These are phyloP conservation scores for Coemansia sp. DNA, from an alignment of 192 early-diverging fungal species.

Conservation along the genomic window DNA sequence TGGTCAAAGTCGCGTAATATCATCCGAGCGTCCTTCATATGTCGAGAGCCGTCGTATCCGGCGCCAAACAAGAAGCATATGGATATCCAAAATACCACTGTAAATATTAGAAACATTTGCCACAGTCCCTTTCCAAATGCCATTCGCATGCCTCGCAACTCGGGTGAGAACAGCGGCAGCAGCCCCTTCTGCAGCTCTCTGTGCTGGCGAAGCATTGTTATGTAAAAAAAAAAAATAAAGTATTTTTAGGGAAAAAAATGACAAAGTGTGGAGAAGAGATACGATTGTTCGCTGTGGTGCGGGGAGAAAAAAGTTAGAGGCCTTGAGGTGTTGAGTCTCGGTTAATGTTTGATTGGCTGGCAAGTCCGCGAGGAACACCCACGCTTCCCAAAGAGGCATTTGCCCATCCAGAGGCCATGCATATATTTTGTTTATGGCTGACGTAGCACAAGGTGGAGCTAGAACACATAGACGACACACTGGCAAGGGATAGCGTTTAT, in stretches of 20 bases:
- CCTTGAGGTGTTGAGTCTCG: neutral
- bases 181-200: constrained; percentile 43
- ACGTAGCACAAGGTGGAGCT: neutral
- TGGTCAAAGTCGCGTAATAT: constrained; percentile 44
- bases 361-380: neutral
- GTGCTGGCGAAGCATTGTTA: constrained; percentile 27
- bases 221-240: neutral
- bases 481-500: neutral
- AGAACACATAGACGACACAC: neutral
- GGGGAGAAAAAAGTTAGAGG: neutral
- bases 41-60: constrained; percentile 47
- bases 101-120: constrained; percentile 41
- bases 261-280: neutral
- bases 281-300: neutral
- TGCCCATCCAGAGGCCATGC: neutral
- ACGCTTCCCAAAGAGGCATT: neutral
- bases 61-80: constrained; percentile 49
- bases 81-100: constrained; percentile 49
- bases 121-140: constrained; percentile 47
- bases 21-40: constrained; percentile 41
- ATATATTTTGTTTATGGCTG: neutral
- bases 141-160: constrained; percentile 48
- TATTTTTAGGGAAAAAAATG: neutral
- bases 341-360: neutral
- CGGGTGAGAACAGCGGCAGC: constrained; percentile 47